phyloP scores from a whole-genome alignment of 2,329 filamentous ascomycete species.

The Pseudogymnoascus sp. region DNA sequence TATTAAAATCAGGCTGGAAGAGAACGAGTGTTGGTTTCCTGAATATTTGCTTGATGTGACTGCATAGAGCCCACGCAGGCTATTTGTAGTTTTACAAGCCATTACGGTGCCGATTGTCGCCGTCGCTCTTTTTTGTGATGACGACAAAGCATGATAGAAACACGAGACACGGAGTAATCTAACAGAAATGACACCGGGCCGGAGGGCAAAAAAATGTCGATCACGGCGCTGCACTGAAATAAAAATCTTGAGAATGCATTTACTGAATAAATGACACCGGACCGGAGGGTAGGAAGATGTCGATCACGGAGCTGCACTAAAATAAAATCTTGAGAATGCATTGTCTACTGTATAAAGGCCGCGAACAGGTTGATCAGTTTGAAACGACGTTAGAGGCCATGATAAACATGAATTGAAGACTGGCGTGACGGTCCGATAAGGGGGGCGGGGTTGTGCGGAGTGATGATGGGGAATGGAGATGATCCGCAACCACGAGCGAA shows the following conservation, averaged over 20 bases:
- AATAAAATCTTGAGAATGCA: neutral
- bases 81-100: neutral
- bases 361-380: neutral
- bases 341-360: neutral
- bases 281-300: neutral
- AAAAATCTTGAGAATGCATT: neutral
- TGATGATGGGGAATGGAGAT: neutral
- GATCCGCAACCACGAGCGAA: neutral
- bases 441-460: neutral
- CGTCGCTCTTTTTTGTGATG: neutral
- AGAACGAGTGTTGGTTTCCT: neutral
- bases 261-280: neutral
- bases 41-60: neutral
- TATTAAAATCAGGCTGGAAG: neutral
- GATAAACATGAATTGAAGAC: neutral
- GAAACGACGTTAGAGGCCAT: neutral
- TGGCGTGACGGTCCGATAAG: conserved; percentile 5
- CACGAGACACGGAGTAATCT: neutral
- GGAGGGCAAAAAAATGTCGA: neutral
- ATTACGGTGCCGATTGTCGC: neutral
- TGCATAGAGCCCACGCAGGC: neutral
- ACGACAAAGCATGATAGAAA: neutral
- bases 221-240: neutral
- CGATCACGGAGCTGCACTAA: neutral
- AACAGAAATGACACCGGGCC: neutral